Conservation (phyloP, 176 grass and related monocot genomes). For the Oryza punctata region DNA sequence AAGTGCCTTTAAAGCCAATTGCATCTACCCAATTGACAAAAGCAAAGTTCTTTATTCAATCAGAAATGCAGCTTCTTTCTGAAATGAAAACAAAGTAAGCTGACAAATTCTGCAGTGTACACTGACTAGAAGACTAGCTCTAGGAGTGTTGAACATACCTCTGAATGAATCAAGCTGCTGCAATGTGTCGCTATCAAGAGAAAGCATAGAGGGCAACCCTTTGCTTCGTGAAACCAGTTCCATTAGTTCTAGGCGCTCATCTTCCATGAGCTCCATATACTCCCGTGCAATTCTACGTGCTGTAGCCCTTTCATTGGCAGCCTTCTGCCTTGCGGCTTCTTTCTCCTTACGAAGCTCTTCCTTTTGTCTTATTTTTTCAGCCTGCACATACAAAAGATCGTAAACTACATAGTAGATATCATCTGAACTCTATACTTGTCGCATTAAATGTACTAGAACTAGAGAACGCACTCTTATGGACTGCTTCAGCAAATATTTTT, state of each 20-base stretch:
- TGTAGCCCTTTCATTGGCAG: slow-evolving; percentile 89
- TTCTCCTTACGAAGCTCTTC: slow-evolving; percentile 90
- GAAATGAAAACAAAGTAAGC: slow-evolving; percentile 8
- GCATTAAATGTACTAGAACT: slow-evolving; percentile 27
- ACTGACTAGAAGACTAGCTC: background rate
- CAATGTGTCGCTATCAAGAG: slow-evolving; percentile 83
- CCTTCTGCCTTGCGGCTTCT: slow-evolving; percentile 83
- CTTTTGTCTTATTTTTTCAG: slow-evolving; percentile 82
- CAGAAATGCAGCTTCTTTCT: slow-evolving; percentile 14
- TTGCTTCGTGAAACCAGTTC: slow-evolving; percentile 83
- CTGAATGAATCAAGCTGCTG: slow-evolving; percentile 91
- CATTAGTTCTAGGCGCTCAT: slow-evolving; percentile 94
- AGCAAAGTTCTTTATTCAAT: background rate
- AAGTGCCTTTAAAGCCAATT: background rate
- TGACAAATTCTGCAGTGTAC: background rate
- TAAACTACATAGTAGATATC: slow-evolving; percentile 30
- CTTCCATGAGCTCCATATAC: slow-evolving; percentile 91
- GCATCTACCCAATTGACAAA: background rate
- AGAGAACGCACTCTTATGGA: slow-evolving; percentile 59
- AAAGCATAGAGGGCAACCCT: slow-evolving; percentile 77
- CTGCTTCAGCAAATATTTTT: slow-evolving; percentile 82
- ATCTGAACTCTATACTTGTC: background rate
- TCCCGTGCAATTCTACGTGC: slow-evolving; percentile 86
- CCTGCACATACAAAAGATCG: slow-evolving; percentile 47
- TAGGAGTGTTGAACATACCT: slow-evolving; percentile 50